These are phyloP conservation scores for Cryomyces antarcticus DNA, from an alignment of 495 filamentous ascomycete species.

Conservation along the genomic window DNA sequence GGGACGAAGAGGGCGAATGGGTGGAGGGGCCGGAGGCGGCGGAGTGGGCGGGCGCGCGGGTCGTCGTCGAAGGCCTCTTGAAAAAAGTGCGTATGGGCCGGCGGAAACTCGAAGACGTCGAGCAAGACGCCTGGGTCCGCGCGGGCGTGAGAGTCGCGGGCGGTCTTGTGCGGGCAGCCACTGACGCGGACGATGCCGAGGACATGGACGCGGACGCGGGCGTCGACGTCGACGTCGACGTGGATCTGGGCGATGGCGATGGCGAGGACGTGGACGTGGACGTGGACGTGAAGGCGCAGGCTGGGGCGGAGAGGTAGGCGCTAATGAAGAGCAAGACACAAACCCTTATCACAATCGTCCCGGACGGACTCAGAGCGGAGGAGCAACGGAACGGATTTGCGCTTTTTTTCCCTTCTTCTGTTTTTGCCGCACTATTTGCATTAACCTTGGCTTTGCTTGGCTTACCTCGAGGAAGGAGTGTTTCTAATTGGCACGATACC, in stretches of 20 bases:
- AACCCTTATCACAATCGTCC: too few relatives aligned
- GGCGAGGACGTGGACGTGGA: not conserved
- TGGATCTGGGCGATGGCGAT: slow-evolving; percentile 9
- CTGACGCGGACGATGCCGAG: slow-evolving; percentile 42
- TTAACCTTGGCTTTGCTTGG: too few relatives aligned
- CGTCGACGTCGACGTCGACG: slow-evolving; percentile 8
- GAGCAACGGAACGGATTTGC: too few relatives aligned
- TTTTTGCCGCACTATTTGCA: too few relatives aligned
- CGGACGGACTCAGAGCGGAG: too few relatives aligned
- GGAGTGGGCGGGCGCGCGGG: slow-evolving; percentile 51
- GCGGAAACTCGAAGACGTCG: slow-evolving; percentile 51
- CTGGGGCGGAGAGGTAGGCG: not conserved
- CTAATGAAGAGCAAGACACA: not conserved
- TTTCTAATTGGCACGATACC: too few relatives aligned
- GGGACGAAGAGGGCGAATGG: slow-evolving; percentile 54
- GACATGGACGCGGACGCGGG: slow-evolving; percentile 5
- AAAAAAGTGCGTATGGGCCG: slow-evolving; percentile 53
- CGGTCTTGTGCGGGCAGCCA: slow-evolving; percentile 32
- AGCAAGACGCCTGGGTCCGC: slow-evolving; percentile 52
- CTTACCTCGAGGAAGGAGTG: too few relatives aligned
- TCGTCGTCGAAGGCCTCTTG: slow-evolving; percentile 62
- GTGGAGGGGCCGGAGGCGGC: slow-evolving; percentile 31
- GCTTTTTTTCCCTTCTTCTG: too few relatives aligned
- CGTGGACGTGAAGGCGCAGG: not conserved
- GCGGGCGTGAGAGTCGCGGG: slow-evolving; percentile 50